Evolutionary conservation across 257 asterid genomes (phyloP).

Genomic region (Nicotiana obtusifolia): DNA sequence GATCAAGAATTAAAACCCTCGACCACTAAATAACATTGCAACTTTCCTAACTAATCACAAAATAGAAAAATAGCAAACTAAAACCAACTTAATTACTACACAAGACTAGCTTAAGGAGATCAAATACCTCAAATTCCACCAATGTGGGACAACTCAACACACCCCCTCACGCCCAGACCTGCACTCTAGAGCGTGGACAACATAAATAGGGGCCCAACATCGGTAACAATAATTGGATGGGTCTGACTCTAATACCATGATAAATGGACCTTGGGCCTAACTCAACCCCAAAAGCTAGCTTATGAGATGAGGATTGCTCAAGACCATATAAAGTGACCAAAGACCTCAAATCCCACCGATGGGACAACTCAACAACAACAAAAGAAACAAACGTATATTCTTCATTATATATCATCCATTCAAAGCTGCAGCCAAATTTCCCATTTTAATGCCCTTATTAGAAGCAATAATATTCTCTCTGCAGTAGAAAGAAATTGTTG

Average conservation of each 20-base stretch:
- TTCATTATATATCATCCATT: neutral
- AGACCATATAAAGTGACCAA: no score
- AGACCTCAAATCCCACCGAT: no score
- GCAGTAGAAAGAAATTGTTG: slow-evolving; percentile 22
- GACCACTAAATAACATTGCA: neutral
- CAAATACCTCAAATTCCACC: no score
- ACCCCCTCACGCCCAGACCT: no score
- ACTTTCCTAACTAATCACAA: neutral
- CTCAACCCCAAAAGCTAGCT: no score
- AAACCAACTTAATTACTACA: neutral
- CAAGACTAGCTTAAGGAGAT: neutral
- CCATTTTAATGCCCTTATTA: slow-evolving; percentile 25
- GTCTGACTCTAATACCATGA: no score
- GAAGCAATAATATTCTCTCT: slow-evolving; percentile 24
- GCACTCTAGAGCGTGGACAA: no score
- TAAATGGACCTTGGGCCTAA: no score
- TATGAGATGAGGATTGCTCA: no score
- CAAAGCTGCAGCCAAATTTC: slow-evolving; percentile 51
- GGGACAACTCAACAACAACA: neutral
- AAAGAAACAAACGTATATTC: neutral
- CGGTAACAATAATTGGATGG: no score
- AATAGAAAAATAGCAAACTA: neutral
- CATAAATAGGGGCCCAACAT: no score
- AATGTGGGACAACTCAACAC: no score
- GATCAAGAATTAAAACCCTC: neutral